Percentiles rank a stretch among this genome's conserved stretches.
Conservation (phyloP, 1,284 basidiomycete species). For the Filobasidium uniguttulatum region DNA sequence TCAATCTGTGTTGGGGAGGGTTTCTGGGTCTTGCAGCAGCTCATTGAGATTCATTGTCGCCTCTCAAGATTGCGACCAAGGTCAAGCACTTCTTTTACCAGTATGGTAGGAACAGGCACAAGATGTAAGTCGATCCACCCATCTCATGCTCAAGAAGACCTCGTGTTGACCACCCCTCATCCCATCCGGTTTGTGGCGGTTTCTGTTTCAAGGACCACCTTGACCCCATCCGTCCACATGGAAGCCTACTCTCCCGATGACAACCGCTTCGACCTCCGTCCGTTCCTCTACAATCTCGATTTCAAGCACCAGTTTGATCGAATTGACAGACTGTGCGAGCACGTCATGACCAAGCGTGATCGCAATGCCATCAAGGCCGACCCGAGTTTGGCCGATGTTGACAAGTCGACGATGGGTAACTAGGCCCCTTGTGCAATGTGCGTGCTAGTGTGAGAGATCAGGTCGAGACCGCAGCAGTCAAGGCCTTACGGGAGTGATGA, state of each 20-base stretch:
- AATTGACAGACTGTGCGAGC: too few relatives aligned
- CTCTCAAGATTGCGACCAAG: slow-evolving; percentile 74
- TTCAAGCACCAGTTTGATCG: slow-evolving; percentile 95
- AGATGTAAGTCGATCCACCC: slow-evolving; percentile 51
- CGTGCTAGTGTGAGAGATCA: too few relatives aligned
- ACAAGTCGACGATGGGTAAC: too few relatives aligned
- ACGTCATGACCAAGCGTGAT: too few relatives aligned
- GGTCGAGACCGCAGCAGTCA: too few relatives aligned
- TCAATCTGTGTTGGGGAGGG: neutral
- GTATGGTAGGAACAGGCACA: slow-evolving; percentile 90
- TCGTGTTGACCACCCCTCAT: too few relatives aligned
- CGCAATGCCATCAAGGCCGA: too few relatives aligned
- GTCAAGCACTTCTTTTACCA: slow-evolving; percentile 97
- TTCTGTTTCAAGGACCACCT: slow-evolving; percentile 48
- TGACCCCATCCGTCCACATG: slow-evolving; percentile 94
- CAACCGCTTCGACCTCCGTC: slow-evolving; percentile 88
- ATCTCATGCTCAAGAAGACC: neutral
- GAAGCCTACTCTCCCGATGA: slow-evolving; percentile 94
- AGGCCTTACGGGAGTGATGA: too few relatives aligned
- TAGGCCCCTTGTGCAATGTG: too few relatives aligned
- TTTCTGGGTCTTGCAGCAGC: neutral
- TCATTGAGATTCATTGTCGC: slow-evolving; percentile 1
- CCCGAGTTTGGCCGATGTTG: too few relatives aligned
- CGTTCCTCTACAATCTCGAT: slow-evolving; percentile 85
- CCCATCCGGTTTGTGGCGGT: too few relatives aligned